Evolutionary conservation across 2,329 filamentous ascomycete species (phyloP), one percentile per base, ranked within the genome.

Genomic region (Truncatella angustata): DNA sequence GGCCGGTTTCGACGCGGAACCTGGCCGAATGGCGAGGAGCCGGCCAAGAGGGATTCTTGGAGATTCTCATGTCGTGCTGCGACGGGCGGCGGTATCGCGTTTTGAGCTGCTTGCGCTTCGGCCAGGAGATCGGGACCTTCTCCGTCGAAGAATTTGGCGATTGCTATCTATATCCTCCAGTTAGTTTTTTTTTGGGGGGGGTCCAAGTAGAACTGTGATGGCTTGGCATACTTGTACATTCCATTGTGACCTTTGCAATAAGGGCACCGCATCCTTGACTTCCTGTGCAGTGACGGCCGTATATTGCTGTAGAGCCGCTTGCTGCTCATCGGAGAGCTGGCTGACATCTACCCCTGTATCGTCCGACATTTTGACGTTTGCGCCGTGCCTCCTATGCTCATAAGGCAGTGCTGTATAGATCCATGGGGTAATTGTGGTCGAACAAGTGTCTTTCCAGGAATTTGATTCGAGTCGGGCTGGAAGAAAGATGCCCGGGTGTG

Each of bases 81-180:
- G 57, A 82, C 35, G 10, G 53, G 77, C 43, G 83, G 82, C 16
- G 87, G 85, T 35, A 84, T 77, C n/a, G 78, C 71, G 49, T 79
- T 73, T 54, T 86, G 78, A 6, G 81, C 78, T 45, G 86, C 80
- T 47, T 86, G 79, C 53, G 89, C 89, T 73, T 94, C 90, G 53
- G 88, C 87, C 16, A 93, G 75, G 11, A 84, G 87, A 67, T 96
- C 90, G 45, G 91, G 82, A 3, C 87, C 87, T 73, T 97, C 94
- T 60, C 94, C 94, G 64, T 99, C 94, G 68, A 97, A 99, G 81
- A 97, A 97, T 66, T 95, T 95, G 58, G 94, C 85, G 58, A 99
- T 93, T 53, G 94, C 93, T 63, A 97, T 96, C 87, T 97, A 66
- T 4, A 52, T 12, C 16, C 14, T 18, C 30, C 6, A 18, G 21